Evolutionary conservation across 208 protist species (phyloP).

Genomic region (Entamoeba nuttalli): DNA sequence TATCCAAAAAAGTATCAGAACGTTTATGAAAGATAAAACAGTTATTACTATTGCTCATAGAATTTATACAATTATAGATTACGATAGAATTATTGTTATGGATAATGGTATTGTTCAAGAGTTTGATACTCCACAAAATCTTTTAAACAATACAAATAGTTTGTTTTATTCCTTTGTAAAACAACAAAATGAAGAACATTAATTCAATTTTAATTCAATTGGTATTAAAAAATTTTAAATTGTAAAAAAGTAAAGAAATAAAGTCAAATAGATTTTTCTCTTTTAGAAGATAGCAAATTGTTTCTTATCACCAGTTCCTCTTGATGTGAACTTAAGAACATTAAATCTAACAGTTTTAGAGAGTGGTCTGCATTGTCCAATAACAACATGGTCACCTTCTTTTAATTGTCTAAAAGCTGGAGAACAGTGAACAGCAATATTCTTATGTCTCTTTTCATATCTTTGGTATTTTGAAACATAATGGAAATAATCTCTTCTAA

Average conservation of each 20-base stretch:
- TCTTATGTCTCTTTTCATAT: slow-evolving; percentile 99
- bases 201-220: not conserved
- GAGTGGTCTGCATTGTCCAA: slow-evolving; percentile 94
- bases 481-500: slow-evolving; percentile 98
- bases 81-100: slow-evolving; percentile 58
- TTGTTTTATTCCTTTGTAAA: not conserved
- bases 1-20: slow-evolving; percentile 15
- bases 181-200: not conserved
- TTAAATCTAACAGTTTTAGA: slow-evolving; percentile 99
- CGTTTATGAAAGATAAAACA: slow-evolving; percentile 5
- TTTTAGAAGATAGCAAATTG: not conserved
- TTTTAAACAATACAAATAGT: not conserved
- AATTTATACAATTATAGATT: slow-evolving; percentile 37
- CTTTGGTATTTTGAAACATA: slow-evolving; percentile 99
- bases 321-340: slow-evolving; percentile 45
- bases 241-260: too few relatives aligned
- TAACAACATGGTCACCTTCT: slow-evolving; percentile 86
- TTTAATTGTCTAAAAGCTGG: slow-evolving; percentile 83
- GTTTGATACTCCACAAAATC: not conserved
- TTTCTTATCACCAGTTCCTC: not conserved
- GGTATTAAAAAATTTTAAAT: too few relatives aligned
- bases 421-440: slow-evolving; percentile 89
- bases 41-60: slow-evolving; percentile 27
- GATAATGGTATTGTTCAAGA: not conserved
- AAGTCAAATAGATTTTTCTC: too few relatives aligned